Evolutionary conservation across 2,329 filamentous ascomycete species (phyloP).

Genomic region (Incumbomyces lentus): DNA sequence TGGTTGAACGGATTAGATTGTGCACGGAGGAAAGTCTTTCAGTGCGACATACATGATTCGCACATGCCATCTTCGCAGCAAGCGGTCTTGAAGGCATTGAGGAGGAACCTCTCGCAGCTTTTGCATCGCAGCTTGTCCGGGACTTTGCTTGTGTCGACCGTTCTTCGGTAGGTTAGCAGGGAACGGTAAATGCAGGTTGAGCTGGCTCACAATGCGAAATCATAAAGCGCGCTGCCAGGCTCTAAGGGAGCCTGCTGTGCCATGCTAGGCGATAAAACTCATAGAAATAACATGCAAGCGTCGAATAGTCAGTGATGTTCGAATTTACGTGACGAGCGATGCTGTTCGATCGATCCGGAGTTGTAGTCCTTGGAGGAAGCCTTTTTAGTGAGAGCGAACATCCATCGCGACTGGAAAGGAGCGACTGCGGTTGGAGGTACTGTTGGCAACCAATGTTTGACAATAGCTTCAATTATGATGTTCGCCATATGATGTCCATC

Average conservation of each 20-base stretch:
- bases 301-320: too few relatives aligned
- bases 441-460: too few relatives aligned
- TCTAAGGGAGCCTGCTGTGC: conserved; percentile 1
- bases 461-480: too few relatives aligned
- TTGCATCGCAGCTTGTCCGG: conserved; percentile 95
- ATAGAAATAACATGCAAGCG: too few relatives aligned
- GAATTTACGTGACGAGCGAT: too few relatives aligned
- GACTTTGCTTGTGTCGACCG: conserved; percentile 69
- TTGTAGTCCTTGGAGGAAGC: too few relatives aligned
- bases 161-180: conserved; percentile 39
- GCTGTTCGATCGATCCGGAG: too few relatives aligned
- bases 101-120: conserved; percentile 78
- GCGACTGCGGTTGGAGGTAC: conserved; percentile 1
- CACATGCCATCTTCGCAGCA: conserved; percentile 96
- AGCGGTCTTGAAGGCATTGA: conserved; percentile 82
- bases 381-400: not conserved
- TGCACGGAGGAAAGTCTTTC: too few relatives aligned
- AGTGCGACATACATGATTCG: conserved; percentile 60
- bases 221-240: conserved; percentile 11
- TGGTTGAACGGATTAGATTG: not conserved
- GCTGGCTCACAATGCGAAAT: conserved; percentile 21
- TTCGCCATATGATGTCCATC: not conserved
- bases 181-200: not conserved
- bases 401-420: conserved; percentile 2
- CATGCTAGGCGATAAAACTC: not conserved